Base-by-base conservation (phyloP, 2,329 filamentous ascomycete genomes). In the Fusarium beomiforme region DNA sequence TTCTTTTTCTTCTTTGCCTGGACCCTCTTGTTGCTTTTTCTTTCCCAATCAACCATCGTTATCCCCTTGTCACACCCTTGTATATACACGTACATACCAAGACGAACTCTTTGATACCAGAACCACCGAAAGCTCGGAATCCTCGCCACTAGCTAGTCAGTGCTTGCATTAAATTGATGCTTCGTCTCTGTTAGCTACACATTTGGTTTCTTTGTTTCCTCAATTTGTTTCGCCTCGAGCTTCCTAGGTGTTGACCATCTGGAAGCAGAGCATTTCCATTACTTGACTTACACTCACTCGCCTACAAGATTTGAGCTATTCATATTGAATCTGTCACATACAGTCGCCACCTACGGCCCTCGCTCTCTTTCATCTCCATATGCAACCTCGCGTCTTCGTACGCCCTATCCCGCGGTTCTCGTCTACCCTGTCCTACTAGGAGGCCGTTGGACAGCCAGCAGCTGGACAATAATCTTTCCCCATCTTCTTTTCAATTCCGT, bases 341-440 rank as follows among this genome's bases (percentile, higher is more conserved):
- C 69, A 64, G 69, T 47, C 43, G 31, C 49, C 55, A 59, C 56
- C 67, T 46, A 21, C 59, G 56, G 42, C 43, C 39, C 41, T 64
- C 65, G 44, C 42, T 72, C 61, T 56, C 65, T 57, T 49, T 57
- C 51, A 67, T 60, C 67, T 46, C 58, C 61, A 36, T 67, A 75
- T 76, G 74, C 74, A 75, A 74, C 74, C 59, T 76, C 71, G 73
- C 73, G 67, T 74, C 67, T 69, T 75, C 68, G 74, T 76, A 64
- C 69, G 51, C 73, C 73, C 71, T 67, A 55, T 64, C 42, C 58
- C 53, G 71, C 66, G 44, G 55, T 53, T 62, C 68, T 71, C 58
- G 59, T 68, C 56, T 58, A 59, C 59, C 61, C 63, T 76, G 71
- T 74, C 69, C 74, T 69, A 64, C 74, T 63, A 55, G 46, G 53